Evolutionary conservation across 176 grass and related monocot species (phyloP), one percentile per base, ranked within the genome.

Genomic region (Typha latifolia): DNA sequence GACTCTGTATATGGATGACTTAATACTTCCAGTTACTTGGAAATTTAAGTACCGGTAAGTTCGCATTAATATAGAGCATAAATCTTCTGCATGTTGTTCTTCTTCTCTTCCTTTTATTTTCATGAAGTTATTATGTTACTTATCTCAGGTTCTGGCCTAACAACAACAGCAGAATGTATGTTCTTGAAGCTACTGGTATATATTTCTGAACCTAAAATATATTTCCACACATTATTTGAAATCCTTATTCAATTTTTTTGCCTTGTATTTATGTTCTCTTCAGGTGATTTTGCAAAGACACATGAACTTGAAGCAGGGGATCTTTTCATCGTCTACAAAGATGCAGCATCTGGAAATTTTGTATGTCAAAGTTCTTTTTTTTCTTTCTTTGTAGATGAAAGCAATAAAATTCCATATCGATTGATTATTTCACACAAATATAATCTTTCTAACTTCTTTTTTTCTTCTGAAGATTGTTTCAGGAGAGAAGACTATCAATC

Each of bases 91-190:
- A 8, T 59, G 6, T 51, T 50, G n/a, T 62, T 47, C 21, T 4
- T 31, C 7, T 49, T 7, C 12, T 26, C 24, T 26, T 26, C 24
- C 24, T 26, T 72, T 20, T 71, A n/a, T 8, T 15, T 12, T 67
- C 8, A 3, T 48, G 8, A 47, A 12, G 12, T 21, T 49, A 67
- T 24, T 49, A 24, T 14, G 14, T 48, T 43, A 59, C 62, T 63
- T 61, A 43, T 43, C 8, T 26, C 78, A 97, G 94, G 78, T 97
- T 78, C 70, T 97, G 94, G 94, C 89, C 88, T 68, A 97, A 97
- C 53, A 92, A 92, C 74, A 90, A 74, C 70, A 92, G 89, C 68
- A 89, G 89, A 65, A 95, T 89, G 90, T 89, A 95, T 74, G 63
- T 95, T 67, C 73, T 95, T 69, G 90, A 95, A 86, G 77, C 66